Conservation (phyloP, 2,329 filamentous ascomycete genomes). For the Harringtonia lauricola region DNA sequence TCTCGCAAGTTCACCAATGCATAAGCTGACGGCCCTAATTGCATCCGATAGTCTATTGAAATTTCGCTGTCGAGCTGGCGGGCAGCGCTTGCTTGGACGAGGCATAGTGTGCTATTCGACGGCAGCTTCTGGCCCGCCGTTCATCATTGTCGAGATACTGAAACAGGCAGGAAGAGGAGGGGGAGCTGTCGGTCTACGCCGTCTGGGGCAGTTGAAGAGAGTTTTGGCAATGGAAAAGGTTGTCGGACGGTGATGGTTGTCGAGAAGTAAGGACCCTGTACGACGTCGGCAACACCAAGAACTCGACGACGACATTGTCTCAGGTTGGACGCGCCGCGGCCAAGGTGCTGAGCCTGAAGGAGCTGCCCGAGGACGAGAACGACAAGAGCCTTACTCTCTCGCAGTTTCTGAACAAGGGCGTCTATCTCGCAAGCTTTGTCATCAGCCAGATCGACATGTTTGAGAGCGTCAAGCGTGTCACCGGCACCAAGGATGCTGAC, state of each 20-base stretch:
- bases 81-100: neutral
- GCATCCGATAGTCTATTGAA: neutral
- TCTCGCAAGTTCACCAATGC: neutral
- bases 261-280: constrained; percentile 24
- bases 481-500: constrained; percentile 41
- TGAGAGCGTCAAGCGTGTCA: constrained; percentile 43
- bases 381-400: constrained; percentile 23
- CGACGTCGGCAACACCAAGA: constrained; percentile 43
- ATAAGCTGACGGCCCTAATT: neutral
- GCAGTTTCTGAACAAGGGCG: constrained; percentile 23
- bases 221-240: neutral
- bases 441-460: constrained; percentile 54
- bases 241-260: neutral
- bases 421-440: constrained; percentile 45
- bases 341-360: constrained; percentile 29
- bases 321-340: constrained; percentile 45
- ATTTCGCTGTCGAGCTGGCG: neutral
- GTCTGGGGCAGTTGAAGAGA: neutral
- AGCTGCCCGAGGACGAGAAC: constrained; percentile 27
- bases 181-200: neutral
- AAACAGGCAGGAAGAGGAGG: neutral
- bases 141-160: neutral
- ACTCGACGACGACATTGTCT: constrained; percentile 45
- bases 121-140: neutral
- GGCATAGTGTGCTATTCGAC: neutral